Conservation (phyloP, 768 basidiomycete genomes). For the Pleurotus giganteus region DNA sequence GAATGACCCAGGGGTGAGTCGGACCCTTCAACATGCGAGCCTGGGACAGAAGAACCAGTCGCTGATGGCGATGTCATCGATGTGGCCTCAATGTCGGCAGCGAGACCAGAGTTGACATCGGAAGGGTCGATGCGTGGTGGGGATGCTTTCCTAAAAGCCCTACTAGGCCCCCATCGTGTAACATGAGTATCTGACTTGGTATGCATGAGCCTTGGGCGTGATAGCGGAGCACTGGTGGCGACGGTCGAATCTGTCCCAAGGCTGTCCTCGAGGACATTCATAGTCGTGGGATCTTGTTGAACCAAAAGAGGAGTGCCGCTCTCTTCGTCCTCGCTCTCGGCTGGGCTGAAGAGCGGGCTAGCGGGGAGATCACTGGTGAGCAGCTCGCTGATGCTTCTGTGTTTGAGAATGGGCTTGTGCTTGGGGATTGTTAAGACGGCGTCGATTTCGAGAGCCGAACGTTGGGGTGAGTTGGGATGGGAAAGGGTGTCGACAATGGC, state of each 20-base stretch:
- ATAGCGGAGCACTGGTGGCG: background rate
- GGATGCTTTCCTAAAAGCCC: slow-evolving; percentile 59
- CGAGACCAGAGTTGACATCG: slow-evolving; percentile 17
- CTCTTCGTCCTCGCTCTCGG: slow-evolving; percentile 53
- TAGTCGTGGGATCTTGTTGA: background rate
- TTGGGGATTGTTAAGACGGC: slow-evolving; percentile 19
- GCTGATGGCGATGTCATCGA: slow-evolving; percentile 6
- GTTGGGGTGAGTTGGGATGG: slow-evolving; percentile 35
- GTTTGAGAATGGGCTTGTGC: slow-evolving; percentile 92
- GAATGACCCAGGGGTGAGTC: background rate
- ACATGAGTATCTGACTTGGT: slow-evolving; percentile 91
- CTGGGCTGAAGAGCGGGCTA: slow-evolving; percentile 60
- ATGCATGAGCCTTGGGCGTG: slow-evolving; percentile 66
- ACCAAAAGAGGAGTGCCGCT: slow-evolving; percentile 23
- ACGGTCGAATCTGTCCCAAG: background rate
- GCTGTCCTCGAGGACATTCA: background rate
- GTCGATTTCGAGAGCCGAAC: slow-evolving; percentile 50
- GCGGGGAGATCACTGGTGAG: slow-evolving; percentile 71
- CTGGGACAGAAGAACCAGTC: slow-evolving; percentile 3
- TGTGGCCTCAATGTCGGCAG: slow-evolving; percentile 6
- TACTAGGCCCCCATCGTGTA: slow-evolving; percentile 47
- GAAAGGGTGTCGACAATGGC: slow-evolving; percentile 30
- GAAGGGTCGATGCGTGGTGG: slow-evolving; percentile 63
- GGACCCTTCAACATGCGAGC: slow-evolving; percentile 6
- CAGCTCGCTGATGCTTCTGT: slow-evolving; percentile 88